Base-by-base conservation (phyloP, 352 stramenopile species). In the Blastocystis sp. region DNA sequence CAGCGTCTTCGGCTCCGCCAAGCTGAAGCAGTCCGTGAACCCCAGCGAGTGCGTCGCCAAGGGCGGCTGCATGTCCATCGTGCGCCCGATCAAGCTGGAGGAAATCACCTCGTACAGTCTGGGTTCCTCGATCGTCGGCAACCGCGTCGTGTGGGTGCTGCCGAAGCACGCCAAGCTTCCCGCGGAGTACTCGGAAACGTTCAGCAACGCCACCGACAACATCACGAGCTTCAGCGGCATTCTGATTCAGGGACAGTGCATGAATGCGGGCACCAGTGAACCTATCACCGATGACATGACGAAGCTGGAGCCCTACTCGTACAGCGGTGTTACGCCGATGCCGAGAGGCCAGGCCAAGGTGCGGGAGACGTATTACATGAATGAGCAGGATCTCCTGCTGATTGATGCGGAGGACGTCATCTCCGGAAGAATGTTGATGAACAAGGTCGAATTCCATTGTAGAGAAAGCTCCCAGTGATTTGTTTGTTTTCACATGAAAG, bases 401-500 rank as follows among this genome's bases (percentile, higher is more conserved):
- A 41, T 69, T 16, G 29, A 69, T 16, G 35, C 35, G 16, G 29
- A 19, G 62, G 29, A 41, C 29, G 29, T 19, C 9, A 9, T 69
- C 35, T 77, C 26, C 9, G 70, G 26, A 66, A 80, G 4, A 67
- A 67, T 67, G 26, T 6, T 37, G 45, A 24, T 74, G 29, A 24
- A 39, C 29, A 3, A 74, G 9, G 63, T 21, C 9, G n/a, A 85
- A 39, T 33, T 77, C 6, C 6, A 26, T 24, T 60, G 16, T 60
- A 55, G 29, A 16, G 16, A 77, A 51, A 77, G 16, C 31, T 21
- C 21, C 13, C 35, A 77, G 26, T 16, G 37, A 33, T 60, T 9
- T 51, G 26, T 77, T 77, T 41, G 13, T 77, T 60, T 51, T 65
- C 59, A 65, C 55, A 96, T 96, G 94, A 96, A 96, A 93, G 94